Conservation (phyloP, 768 basidiomycete genomes). For the Termitomyces sp. region DNA sequence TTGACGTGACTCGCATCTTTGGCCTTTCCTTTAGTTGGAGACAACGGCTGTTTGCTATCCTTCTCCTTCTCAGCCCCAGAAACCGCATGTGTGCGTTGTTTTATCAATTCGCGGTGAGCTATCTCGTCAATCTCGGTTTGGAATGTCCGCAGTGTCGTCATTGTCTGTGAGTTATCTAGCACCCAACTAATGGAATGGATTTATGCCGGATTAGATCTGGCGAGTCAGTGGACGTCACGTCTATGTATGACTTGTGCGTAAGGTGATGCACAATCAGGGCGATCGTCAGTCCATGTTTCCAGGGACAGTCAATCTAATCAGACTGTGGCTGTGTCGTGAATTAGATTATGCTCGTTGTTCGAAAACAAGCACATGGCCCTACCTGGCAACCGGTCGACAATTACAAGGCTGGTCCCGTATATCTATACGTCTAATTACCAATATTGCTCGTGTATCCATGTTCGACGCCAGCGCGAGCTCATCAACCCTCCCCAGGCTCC, state of each 20-base stretch:
- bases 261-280: background rate
- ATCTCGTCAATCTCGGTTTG: slow-evolving; percentile 79
- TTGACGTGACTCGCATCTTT: slow-evolving; percentile 27
- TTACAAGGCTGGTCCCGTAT: slow-evolving; percentile 3
- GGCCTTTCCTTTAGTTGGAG: slow-evolving; percentile 33
- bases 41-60: slow-evolving; percentile 19
- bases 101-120: slow-evolving; percentile 59
- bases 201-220: slow-evolving; percentile 7
- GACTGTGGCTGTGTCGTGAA: slow-evolving; percentile 7
- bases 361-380: slow-evolving; percentile 5
- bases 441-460: slow-evolving; percentile 2
- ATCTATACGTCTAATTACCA: background rate
- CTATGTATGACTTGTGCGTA: slow-evolving; percentile 9
- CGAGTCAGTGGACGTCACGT: slow-evolving; percentile 19
- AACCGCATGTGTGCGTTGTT: slow-evolving; percentile 45
- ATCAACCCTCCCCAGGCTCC: slow-evolving; percentile 13
- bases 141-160: slow-evolving; percentile 56
- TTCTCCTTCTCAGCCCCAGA: slow-evolving; percentile 30
- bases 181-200: background rate
- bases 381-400: slow-evolving; percentile 18
- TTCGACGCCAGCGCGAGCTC: slow-evolving; percentile 15
- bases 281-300: background rate
- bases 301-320: slow-evolving; percentile 9
- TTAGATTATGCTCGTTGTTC: background rate
- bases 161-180: slow-evolving; percentile 16